phyloP scores from a whole-genome alignment of 2,329 filamentous ascomycete species.

The Dryadomyces quercus-mongolicae region DNA sequence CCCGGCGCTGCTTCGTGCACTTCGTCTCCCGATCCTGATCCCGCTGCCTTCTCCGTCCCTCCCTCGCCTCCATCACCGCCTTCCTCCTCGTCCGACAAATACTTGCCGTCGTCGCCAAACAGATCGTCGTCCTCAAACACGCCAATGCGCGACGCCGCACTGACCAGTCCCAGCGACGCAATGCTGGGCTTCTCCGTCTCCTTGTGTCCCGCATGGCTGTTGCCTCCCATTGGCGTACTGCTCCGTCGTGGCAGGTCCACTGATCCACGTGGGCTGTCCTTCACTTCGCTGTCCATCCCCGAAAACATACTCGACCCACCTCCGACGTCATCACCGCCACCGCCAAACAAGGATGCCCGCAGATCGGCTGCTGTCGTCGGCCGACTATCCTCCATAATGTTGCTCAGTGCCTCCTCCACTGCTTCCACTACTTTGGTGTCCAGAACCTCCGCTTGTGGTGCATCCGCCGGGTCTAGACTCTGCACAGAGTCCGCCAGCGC shows the following conservation, averaged over 20 bases:
- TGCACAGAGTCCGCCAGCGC: constrained; percentile 58
- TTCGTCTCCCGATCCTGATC: constrained; percentile 60
- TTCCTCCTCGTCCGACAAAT: constrained; percentile 74
- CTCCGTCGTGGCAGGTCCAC: constrained; percentile 21
- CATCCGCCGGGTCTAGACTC: constrained; percentile 52
- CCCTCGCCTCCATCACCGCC: constrained; percentile 45
- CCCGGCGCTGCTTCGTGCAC: constrained; percentile 92
- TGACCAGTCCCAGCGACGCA: constrained; percentile 82
- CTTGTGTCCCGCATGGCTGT: neutral
- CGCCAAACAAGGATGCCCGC: constrained; percentile 53
- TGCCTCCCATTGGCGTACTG: neutral
- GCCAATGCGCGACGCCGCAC: constrained; percentile 72
- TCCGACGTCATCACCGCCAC: constrained; percentile 27
- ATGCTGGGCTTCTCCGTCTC: constrained; percentile 63
- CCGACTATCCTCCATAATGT: constrained; percentile 75
- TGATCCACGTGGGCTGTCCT: constrained; percentile 15
- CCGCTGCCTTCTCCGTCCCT: constrained; percentile 34
- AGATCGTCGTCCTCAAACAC: constrained; percentile 92
- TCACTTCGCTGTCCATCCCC: constrained; percentile 1
- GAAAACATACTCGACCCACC: constrained; percentile 34
- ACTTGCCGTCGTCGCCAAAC: constrained; percentile 78
- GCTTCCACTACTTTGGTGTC: constrained; percentile 78
- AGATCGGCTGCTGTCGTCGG: constrained; percentile 52
- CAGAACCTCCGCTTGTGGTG: constrained; percentile 22
- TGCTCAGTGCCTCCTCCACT: constrained; percentile 82